These are phyloP conservation scores for Hirsutella rhossiliensis DNA, from an alignment of 2,329 filamentous ascomycete genomes.

Conservation along the genomic window DNA sequence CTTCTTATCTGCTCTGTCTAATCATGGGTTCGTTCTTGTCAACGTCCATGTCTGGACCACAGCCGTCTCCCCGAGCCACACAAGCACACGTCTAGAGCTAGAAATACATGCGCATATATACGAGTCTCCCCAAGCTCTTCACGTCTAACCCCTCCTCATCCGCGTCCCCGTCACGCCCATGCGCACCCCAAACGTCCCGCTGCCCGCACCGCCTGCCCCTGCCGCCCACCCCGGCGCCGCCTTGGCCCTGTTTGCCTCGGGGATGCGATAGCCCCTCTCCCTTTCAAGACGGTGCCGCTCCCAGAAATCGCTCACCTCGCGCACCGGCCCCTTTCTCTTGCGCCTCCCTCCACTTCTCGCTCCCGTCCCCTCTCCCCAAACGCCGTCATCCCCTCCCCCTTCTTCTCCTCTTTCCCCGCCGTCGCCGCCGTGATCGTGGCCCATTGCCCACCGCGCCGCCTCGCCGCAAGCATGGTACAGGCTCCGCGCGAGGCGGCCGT, in stretches of 20 bases:
- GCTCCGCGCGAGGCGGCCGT: constrained; percentile 7
- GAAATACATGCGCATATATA: neutral
- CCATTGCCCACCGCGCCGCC: too few species aligned
- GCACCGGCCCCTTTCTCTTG: constrained; percentile 2
- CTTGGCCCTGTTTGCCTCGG: constrained; percentile 21
- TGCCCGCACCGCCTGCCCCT: neutral
- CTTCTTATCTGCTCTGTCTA: too few species aligned
- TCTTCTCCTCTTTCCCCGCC: too few species aligned
- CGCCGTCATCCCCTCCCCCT: too few species aligned
- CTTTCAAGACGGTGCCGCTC: constrained; percentile 25
- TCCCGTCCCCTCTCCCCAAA: neutral
- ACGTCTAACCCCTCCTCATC: neutral
- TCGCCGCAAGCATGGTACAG: constrained; percentile 6
- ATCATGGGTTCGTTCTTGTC: too few species aligned
- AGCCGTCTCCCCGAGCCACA: too few species aligned
- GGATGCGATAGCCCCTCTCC: constrained; percentile 25
- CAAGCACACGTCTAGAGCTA: too few species aligned
- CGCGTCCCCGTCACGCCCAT: neutral
- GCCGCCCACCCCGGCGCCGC: constrained; percentile 1
- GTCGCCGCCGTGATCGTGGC: too few species aligned
- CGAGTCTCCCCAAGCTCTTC: too few species aligned
- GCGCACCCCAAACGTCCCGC: neutral
- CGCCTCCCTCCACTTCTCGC: constrained; percentile 10
- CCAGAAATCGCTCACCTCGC: constrained; percentile 29
- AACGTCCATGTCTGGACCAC: too few species aligned